A percentile compares a stretch with the other conserved stretches of the same genome.
These are phyloP conservation scores for Coemansia sp. DNA, from an alignment of 192 early-diverging fungal genomes.

Conservation along the genomic window DNA sequence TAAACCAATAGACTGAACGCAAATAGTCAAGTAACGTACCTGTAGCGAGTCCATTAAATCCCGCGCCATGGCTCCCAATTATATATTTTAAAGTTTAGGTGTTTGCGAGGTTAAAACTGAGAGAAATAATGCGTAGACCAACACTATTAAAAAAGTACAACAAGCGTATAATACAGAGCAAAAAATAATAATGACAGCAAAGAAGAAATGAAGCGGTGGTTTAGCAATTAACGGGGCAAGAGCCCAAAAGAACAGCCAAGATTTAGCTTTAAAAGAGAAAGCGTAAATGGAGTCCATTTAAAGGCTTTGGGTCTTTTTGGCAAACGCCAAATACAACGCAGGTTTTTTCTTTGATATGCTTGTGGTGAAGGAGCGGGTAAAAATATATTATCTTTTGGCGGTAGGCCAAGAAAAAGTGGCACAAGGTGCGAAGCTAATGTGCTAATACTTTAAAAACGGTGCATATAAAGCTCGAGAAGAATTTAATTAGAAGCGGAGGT, in stretches of 20 bases:
- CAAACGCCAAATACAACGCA: not conserved
- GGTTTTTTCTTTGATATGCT: not conserved
- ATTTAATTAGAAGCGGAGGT: not conserved
- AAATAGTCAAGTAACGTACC: not conserved
- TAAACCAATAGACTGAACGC: not conserved
- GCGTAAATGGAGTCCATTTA: not conserved
- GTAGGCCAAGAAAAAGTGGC: not conserved
- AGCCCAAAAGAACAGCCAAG: not conserved
- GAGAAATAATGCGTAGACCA: not conserved
- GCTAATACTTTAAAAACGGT: too few relatives aligned
- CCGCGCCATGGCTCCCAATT: not conserved
- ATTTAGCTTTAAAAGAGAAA: not conserved
- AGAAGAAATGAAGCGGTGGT: not conserved
- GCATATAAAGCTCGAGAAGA: not conserved
- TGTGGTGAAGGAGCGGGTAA: not conserved
- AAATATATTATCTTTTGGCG: not conserved
- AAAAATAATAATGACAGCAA: not conserved
- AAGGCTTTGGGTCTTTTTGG: not conserved
- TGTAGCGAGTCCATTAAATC: slow-evolving; percentile 12
- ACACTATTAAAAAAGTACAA: not conserved
- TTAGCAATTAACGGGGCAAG: not conserved
- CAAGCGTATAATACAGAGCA: not conserved
- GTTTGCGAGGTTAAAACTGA: not conserved
- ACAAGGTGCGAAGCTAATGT: not conserved
- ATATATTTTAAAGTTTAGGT: slow-evolving; percentile 3